Conservation (phyloP, 2,329 filamentous ascomycete genomes). For the Pestalotiopsis sp. region DNA sequence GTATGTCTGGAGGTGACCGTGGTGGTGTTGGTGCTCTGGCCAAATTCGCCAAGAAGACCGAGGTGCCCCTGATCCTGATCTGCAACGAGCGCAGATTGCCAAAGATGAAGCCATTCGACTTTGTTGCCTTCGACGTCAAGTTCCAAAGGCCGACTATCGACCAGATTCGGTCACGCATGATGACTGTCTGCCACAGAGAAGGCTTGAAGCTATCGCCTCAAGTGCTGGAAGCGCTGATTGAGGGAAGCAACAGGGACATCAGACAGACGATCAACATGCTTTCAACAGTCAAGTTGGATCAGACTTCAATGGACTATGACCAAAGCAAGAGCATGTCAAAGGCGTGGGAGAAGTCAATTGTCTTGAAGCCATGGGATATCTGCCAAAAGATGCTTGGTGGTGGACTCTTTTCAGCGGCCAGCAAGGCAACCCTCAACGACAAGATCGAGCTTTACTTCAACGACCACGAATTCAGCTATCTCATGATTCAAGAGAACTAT, state of each 20-base stretch:
- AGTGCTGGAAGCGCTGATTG: constrained; percentile 91
- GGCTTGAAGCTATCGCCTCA: constrained; percentile 80
- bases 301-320: constrained; percentile 78
- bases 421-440: constrained; percentile 88
- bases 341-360: constrained; percentile 96
- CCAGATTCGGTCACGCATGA: constrained; percentile 87
- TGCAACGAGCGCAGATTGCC: constrained; percentile 92
- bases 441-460: constrained; percentile 99
- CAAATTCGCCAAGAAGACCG: constrained; percentile 92
- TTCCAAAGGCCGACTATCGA: constrained; percentile 91
- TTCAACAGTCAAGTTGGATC: constrained; percentile 88
- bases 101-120: constrained; percentile 99
- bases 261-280: constrained; percentile 99
- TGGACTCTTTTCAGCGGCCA: constrained; percentile 81
- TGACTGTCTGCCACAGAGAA: constrained; percentile 93
- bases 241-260: constrained; percentile 94
- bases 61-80: constrained; percentile 93
- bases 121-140: constrained; percentile 78
- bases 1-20: constrained; percentile 96
- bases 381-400: constrained; percentile 88
- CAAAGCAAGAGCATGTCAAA: constrained; percentile 94
- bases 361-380: constrained; percentile 98
- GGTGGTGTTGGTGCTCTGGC: constrained; percentile 94
- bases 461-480: constrained; percentile 94
- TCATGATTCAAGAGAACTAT: constrained; percentile 99